Evolutionary conservation across 345 rosid species (phyloP).

Genomic region (Turnera subulata): DNA sequence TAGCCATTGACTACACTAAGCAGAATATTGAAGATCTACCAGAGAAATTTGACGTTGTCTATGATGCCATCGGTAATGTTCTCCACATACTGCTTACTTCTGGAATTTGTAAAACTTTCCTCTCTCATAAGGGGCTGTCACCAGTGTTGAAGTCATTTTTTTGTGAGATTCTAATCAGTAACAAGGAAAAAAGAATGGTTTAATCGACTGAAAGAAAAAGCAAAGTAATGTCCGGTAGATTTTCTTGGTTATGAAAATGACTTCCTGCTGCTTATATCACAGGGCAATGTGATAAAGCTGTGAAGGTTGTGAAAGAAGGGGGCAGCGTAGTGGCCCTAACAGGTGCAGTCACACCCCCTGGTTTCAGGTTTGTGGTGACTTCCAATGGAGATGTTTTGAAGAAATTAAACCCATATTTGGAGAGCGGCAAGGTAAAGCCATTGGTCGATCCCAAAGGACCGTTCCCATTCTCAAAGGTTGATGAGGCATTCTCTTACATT

Average conservation of each 20-base stretch:
- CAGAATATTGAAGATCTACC: slow-evolving; percentile 74
- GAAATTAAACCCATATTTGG: slow-evolving; percentile 78
- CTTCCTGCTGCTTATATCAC: slow-evolving; percentile 7
- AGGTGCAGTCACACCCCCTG: slow-evolving; percentile 87
- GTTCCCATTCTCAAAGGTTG: slow-evolving; percentile 57
- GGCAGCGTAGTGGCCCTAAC: slow-evolving; percentile 92
- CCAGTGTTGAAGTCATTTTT: too few species aligned
- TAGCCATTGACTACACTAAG: slow-evolving; percentile 85
- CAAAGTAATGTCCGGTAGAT: too few species aligned
- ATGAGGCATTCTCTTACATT: slow-evolving; percentile 73
- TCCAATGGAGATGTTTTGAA: slow-evolving; percentile 72
- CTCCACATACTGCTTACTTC: background rate
- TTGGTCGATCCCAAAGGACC: slow-evolving; percentile 85
- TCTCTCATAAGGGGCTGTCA: too few species aligned
- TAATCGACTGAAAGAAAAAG: too few species aligned
- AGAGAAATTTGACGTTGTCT: slow-evolving; percentile 76
- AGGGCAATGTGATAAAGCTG: slow-evolving; percentile 94
- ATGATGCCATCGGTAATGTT: slow-evolving; percentile 82
- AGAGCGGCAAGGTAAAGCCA: slow-evolving; percentile 82
- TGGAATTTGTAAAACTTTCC: too few species aligned
- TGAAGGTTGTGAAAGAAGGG: slow-evolving; percentile 77
- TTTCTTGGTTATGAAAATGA: too few species aligned
- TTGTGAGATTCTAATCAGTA: background rate
- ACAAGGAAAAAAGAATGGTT: too few species aligned
- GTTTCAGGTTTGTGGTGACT: slow-evolving; percentile 89